Evolutionary conservation across 2,329 filamentous ascomycete species (phyloP), one percentile per base, ranked within the genome.

Genomic region (Fusarium heterosporum): DNA sequence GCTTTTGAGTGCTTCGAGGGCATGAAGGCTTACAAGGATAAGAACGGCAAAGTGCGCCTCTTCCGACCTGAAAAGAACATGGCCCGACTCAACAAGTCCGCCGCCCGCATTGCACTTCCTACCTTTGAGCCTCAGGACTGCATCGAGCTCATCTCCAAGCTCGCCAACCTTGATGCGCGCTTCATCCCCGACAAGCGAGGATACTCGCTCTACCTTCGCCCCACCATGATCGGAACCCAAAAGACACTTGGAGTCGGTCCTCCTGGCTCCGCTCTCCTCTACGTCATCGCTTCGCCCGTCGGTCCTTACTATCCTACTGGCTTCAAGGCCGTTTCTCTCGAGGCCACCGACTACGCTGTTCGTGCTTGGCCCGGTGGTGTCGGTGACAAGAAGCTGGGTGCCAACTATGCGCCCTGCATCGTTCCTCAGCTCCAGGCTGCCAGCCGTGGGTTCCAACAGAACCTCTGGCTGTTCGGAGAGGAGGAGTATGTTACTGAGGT

Each of bases 321-420:
- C 63, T 98, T 99, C 89, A 98, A 98, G 84, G 96, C 96, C 61
- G 88, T 99, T 49, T 94, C 92, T 2, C 87, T 99, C 54, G 96
- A 98, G 83, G 96, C 96, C 26, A 98, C 96, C 52, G 92, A 97
- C 81, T 97, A 97, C 79, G 95, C 95, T 55, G 93, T 97, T 64
- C 93, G 96, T 70, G 96, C 96, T 57, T 99, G 96, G 96, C 96
- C 96, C 45, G 96, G 96, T 62, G 96, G 96, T 77, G 95, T 97
- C 30, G 96, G 96, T 73, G 93, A 98, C 84, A 97, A 96, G 88
- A 99, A 99, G 84, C 89, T 99, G 32, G 96, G 96, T 64, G 96
- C 95, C 75, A 99, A 99, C 87, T 99, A 99, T 79, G 96, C 96
- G n/a, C 96, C 96, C 8, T 98, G 96, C 83, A 95, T 99, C 74